A percentile compares a stretch with the other conserved stretches of the same genome.
Conservation (phyloP, 1,284 basidiomycete species). For the Ganoderma lucidum region DNA sequence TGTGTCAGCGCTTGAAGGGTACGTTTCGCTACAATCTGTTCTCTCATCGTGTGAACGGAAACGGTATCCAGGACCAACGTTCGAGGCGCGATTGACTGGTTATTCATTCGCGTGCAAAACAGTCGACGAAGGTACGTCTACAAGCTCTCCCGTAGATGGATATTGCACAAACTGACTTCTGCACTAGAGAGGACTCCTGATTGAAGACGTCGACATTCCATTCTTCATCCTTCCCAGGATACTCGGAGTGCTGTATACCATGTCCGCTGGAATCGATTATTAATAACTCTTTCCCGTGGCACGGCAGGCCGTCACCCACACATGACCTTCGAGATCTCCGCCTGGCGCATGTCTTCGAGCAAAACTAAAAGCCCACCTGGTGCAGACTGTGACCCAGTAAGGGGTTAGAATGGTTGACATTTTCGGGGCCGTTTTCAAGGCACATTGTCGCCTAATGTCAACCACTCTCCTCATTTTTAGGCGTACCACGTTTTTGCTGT, state of each 20-base stretch:
- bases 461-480: no score
- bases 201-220: background rate
- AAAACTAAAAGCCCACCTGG: no score
- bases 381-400: no score
- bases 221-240: background rate
- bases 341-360: no score
- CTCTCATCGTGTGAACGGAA: background rate
- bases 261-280: background rate
- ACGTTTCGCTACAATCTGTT: slow-evolving; percentile 39
- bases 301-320: no score
- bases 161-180: background rate
- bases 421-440: no score
- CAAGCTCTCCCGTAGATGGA: background rate
- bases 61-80: slow-evolving; percentile 77
- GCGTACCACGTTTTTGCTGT: no score
- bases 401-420: no score
- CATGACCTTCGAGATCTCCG: no score
- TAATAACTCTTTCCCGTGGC: background rate
- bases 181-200: background rate
- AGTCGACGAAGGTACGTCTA: slow-evolving; percentile 55
- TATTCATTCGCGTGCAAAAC: slow-evolving; percentile 92
- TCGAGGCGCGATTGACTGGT: slow-evolving; percentile 90
- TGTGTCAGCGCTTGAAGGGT: slow-evolving; percentile 90
- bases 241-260: background rate
- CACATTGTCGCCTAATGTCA: no score